Percentiles rank a stretch among this genome's conserved stretches.
Evolutionary conservation across 805 yeast genomes (phyloP).

Genomic region (Myxozyma lipomycoides): DNA sequence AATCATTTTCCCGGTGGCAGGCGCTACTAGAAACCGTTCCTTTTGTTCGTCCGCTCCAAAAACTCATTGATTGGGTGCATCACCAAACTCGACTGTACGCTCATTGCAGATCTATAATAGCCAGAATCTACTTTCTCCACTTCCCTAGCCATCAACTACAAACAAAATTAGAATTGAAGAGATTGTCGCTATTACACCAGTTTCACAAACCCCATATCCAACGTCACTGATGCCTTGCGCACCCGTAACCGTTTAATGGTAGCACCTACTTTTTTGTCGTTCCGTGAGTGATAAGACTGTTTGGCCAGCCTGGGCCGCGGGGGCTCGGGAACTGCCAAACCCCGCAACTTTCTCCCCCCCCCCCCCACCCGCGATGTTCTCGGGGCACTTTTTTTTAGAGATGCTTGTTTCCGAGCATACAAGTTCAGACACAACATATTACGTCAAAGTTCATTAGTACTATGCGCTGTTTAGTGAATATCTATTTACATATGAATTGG

Average conservation of each 20-base stretch:
- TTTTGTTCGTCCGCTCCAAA: slow-evolving; percentile 44
- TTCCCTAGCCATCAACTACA: slow-evolving; percentile 41
- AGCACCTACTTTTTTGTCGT: too few relatives aligned
- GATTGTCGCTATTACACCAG: too few relatives aligned
- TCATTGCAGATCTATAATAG: slow-evolving; percentile 43
- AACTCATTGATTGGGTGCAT: slow-evolving; percentile 43
- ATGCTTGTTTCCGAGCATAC: slow-evolving; percentile 35
- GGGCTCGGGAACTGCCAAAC: too few relatives aligned
- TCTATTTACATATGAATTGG: slow-evolving; percentile 17
- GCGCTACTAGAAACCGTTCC: slow-evolving; percentile 40
- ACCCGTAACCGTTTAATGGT: slow-evolving; percentile 44
- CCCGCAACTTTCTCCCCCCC: too few relatives aligned
- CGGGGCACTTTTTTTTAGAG: slow-evolving; percentile 38
- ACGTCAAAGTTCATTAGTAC: too few relatives aligned
- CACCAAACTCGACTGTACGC: slow-evolving; percentile 45
- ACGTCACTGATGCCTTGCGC: slow-evolving; percentile 44
- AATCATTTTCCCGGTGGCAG: slow-evolving; percentile 43
- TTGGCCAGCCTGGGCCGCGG: too few relatives aligned
- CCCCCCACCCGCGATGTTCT: slow-evolving; percentile 44
- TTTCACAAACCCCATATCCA: slow-evolving; percentile 39
- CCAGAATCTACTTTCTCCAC: slow-evolving; percentile 45
- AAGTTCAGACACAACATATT: not conserved
- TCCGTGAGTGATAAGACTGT: too few relatives aligned
- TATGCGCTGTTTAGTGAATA: too few relatives aligned
- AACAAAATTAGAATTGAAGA: not conserved